These are phyloP conservation scores for Nigrospora osmanthi DNA, from an alignment of 2,329 filamentous ascomycete species.

Conservation along the genomic window DNA sequence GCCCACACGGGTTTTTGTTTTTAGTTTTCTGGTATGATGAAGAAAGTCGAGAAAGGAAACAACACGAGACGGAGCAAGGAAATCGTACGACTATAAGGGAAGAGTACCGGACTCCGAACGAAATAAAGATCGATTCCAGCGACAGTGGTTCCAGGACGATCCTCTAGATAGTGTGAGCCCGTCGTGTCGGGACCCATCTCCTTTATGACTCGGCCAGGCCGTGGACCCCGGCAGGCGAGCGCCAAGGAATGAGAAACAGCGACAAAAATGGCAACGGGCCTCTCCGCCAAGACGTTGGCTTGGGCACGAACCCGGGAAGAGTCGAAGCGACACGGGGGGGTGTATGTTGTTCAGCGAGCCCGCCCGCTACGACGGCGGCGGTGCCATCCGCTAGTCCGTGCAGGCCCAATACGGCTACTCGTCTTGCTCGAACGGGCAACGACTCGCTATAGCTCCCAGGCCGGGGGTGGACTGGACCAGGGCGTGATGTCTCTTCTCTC, in stretches of 20 bases:
- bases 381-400: too few relatives aligned
- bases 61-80: conserved; percentile 1
- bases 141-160: conserved; percentile 2
- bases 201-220: conserved; percentile 2
- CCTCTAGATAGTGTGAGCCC: background rate
- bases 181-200: background rate
- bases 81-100: conserved; percentile 2
- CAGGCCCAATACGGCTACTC: too few relatives aligned
- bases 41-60: conserved; percentile 6
- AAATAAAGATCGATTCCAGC: conserved; percentile 9
- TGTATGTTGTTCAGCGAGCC: too few relatives aligned
- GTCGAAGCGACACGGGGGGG: too few relatives aligned
- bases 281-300: conserved; percentile 1
- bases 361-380: too few relatives aligned
- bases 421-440: too few relatives aligned
- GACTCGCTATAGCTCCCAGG: too few relatives aligned
- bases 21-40: background rate
- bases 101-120: conserved; percentile 6
- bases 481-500: too few relatives aligned
- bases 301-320: background rate
- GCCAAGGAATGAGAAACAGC: conserved; percentile 15
- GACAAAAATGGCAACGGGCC: background rate
- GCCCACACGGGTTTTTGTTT: too few relatives aligned
- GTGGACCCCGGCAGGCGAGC: conserved; percentile 4
- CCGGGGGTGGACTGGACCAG: too few relatives aligned